Percentiles rank a stretch among this genome's conserved stretches.
These are phyloP conservation scores for Nematocida displodere DNA, from an alignment of 371 early-diverging fungal genomes.

Conservation along the genomic window DNA sequence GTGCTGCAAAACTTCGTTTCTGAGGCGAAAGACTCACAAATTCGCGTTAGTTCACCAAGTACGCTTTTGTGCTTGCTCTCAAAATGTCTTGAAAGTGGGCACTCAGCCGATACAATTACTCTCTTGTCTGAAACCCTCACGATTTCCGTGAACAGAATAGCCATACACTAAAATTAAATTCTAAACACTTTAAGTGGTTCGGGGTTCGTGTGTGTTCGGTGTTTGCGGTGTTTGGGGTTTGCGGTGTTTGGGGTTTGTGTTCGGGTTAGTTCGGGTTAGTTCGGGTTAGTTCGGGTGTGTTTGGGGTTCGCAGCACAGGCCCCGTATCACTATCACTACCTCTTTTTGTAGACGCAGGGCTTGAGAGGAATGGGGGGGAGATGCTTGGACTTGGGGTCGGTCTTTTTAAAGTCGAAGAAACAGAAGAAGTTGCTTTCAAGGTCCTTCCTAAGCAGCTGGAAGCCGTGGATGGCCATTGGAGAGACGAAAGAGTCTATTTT, in stretches of 20 bases:
- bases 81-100: slow-evolving; percentile 40
- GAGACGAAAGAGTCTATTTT: slow-evolving; percentile 53
- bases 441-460: slow-evolving; percentile 54
- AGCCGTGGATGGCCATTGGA: slow-evolving; percentile 58
- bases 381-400: not conserved
- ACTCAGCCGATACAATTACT: slow-evolving; percentile 51
- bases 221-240: not conserved
- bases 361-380: slow-evolving; percentile 53
- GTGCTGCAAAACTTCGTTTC: slow-evolving; percentile 54
- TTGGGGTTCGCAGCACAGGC: not conserved
- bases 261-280: not conserved
- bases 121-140: slow-evolving; percentile 38
- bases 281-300: not conserved
- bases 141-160: slow-evolving; percentile 46
- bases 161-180: slow-evolving; percentile 22
- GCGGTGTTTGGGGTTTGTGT: not conserved
- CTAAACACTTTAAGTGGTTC: slow-evolving; percentile 1
- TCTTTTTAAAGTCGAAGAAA: slow-evolving; percentile 61
- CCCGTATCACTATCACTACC: slow-evolving; percentile 30
- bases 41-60: slow-evolving; percentile 22
- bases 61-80: slow-evolving; percentile 34
- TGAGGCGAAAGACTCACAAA: slow-evolving; percentile 16
- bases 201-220: no score
- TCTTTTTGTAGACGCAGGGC: slow-evolving; percentile 64
- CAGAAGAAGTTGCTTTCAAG: slow-evolving; percentile 61